phyloP scores from a whole-genome alignment of 1,284 basidiomycete genomes.

The Cystobasidium slooffiae region DNA sequence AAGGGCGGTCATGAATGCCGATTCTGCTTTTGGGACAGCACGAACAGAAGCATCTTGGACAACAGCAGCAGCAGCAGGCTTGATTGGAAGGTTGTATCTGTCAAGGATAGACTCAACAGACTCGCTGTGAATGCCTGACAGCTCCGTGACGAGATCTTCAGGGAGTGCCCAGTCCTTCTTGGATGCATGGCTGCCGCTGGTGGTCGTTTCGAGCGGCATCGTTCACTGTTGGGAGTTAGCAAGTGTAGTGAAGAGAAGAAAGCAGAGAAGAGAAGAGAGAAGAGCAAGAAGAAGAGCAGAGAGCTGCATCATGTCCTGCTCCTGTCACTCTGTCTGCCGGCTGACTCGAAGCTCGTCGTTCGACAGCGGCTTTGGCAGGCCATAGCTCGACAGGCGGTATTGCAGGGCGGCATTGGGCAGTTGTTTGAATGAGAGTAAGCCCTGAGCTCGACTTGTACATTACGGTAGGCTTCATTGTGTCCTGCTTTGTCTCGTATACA shows the following conservation, averaged over 20 bases:
- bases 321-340: no score
- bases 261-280: conserved; percentile 5
- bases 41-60: neutral
- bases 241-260: neutral
- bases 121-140: neutral
- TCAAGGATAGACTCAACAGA: neutral
- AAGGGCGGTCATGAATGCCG: conserved; percentile 35
- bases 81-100: neutral
- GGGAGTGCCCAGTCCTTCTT: conserved; percentile 20
- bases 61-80: no score
- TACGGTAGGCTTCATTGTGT: no score
- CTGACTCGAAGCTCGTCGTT: no score
- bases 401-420: no score
- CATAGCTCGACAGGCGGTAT: no score
- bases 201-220: neutral
- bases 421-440: no score
- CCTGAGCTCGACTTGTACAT: no score
- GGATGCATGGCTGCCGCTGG: conserved; percentile 7
- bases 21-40: neutral
- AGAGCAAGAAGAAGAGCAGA: neutral
- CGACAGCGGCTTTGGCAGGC: no score
- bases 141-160: conserved; percentile 10
- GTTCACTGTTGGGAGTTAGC: neutral
- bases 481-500: no score
- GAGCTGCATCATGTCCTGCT: neutral